Evolutionary conservation across 768 basidiomycete genomes (phyloP).

Genomic region (Porphyrellus cyaneotinctus): DNA sequence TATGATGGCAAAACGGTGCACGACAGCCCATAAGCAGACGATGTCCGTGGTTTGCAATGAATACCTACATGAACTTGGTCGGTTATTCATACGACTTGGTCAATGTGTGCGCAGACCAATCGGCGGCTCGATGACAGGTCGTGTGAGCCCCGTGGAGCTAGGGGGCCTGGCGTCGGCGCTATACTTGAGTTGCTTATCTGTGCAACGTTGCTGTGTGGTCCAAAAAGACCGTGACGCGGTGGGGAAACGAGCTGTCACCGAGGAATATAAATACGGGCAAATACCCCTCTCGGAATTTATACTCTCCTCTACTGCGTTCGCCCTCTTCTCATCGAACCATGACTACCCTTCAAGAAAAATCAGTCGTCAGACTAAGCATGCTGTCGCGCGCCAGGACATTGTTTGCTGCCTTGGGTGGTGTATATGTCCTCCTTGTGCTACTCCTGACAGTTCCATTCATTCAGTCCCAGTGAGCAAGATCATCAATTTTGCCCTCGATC

Average conservation of each 20-base stretch:
- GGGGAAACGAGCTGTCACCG: background rate
- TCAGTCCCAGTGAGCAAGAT: constrained; percentile 59
- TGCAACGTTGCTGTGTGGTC: background rate
- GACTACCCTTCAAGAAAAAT: constrained; percentile 2
- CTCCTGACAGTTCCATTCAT: constrained; percentile 59
- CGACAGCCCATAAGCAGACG: background rate
- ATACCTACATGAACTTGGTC: background rate
- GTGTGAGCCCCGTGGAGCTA: constrained; percentile 14
- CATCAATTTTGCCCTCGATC: constrained; percentile 12
- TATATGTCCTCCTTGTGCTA: constrained; percentile 52
- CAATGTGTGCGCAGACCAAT: background rate
- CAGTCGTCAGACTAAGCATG: constrained; percentile 10
- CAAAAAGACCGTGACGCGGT: constrained; percentile 1
- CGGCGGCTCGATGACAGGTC: background rate
- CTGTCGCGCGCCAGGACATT: constrained; percentile 29
- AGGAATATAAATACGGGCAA: constrained; percentile 15
- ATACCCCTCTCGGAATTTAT: background rate
- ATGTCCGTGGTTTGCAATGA: background rate
- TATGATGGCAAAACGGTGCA: background rate
- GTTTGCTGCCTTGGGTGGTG: constrained; percentile 41
- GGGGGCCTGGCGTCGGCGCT: background rate
- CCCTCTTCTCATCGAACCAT: constrained; percentile 4
- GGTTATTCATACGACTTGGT: background rate
- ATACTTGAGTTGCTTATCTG: background rate
- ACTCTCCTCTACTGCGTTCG: background rate